Percentiles rank a stretch among this genome's conserved stretches.
These are phyloP conservation scores for Trichomonas tenax DNA, from an alignment of 208 protist genomes.

Conservation along the genomic window DNA sequence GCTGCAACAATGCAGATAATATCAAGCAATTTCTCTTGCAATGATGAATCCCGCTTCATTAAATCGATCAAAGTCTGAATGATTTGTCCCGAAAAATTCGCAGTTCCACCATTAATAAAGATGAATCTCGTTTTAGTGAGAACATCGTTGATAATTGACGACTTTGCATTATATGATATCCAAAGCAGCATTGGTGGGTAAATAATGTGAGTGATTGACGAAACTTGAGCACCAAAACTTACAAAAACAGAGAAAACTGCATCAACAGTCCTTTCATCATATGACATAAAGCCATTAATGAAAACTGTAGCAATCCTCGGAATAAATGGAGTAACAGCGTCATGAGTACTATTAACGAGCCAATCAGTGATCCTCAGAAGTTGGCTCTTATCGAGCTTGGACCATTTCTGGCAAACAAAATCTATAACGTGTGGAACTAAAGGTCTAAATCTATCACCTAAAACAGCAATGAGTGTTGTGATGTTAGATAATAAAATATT, in stretches of 20 bases:
- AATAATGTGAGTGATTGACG: not conserved
- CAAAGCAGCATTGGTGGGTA: not conserved
- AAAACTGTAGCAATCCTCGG: not conserved
- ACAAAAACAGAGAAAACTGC: not conserved
- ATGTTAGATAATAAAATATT: not conserved
- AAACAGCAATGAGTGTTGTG: not conserved
- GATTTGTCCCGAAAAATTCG: not conserved
- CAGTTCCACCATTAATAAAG: not conserved
- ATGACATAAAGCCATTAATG: not conserved
- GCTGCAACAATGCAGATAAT: not conserved
- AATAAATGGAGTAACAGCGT: not conserved
- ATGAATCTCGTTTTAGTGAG: not conserved
- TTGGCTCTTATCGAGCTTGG: not conserved
- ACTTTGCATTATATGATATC: not conserved
- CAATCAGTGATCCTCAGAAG: not conserved
- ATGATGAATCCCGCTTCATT: not conserved
- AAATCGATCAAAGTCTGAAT: not conserved
- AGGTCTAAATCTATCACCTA: not conserved
- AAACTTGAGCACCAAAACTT: not conserved
- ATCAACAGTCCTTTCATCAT: not conserved
- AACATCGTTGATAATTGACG: not conserved
- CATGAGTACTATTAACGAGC: not conserved
- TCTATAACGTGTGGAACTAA: slow-evolving; percentile 1
- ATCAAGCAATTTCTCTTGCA: not conserved
- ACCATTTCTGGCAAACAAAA: slow-evolving; percentile 12